Conservation (phyloP, 1,139 yeast genomes). For the Suhomyces choctaworum region DNA sequence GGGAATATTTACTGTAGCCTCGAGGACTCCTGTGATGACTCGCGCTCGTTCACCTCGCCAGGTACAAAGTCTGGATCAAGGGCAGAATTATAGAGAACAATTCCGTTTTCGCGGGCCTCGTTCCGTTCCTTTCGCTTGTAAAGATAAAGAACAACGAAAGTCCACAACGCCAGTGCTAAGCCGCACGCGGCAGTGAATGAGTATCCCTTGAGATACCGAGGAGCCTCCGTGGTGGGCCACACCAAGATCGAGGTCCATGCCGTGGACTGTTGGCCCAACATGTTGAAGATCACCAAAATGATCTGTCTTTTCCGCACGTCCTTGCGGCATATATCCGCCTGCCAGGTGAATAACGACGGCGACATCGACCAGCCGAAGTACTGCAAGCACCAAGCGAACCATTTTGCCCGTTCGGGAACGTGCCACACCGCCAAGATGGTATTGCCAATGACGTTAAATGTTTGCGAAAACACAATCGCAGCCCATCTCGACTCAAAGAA, state of each 20-base stretch:
- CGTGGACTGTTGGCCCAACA: constrained; percentile 40
- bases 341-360: constrained; percentile 48
- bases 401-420: constrained; percentile 43
- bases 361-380: constrained; percentile 52
- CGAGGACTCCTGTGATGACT: no score
- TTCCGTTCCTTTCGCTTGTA: constrained; percentile 58
- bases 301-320: constrained; percentile 44
- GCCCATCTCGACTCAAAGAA: constrained; percentile 54
- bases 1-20: no score
- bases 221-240: constrained; percentile 48
- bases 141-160: constrained; percentile 51
- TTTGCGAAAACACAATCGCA: constrained; percentile 55
- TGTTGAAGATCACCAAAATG: constrained; percentile 42
- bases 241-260: constrained; percentile 41
- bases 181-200: constrained; percentile 55
- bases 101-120: constrained; percentile 48
- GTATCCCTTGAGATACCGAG: constrained; percentile 49
- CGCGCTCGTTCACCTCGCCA: not conserved
- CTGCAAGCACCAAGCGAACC: constrained; percentile 49
- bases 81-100: constrained; percentile 12
- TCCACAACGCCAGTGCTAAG: constrained; percentile 49
- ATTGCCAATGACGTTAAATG: constrained; percentile 40
- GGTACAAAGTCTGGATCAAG: constrained; percentile 10
- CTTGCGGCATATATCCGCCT: constrained; percentile 41
- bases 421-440: constrained; percentile 48